phyloP scores from a whole-genome alignment of 2,329 filamentous ascomycete genomes.

The Herpotrichia juniperi region DNA sequence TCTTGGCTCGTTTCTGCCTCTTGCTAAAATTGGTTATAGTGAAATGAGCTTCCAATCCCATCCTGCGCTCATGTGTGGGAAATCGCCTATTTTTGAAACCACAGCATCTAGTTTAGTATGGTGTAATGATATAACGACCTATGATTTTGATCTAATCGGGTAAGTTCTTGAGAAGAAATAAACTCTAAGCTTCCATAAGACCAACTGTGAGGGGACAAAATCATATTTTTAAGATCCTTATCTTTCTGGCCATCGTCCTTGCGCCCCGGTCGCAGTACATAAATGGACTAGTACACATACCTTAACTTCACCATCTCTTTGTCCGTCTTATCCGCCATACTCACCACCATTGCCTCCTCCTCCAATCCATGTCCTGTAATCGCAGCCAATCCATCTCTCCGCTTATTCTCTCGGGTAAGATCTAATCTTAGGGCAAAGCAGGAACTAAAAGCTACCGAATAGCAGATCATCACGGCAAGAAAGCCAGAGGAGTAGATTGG shows the following conservation, averaged over 20 bases:
- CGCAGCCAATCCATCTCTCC: constrained; percentile 12
- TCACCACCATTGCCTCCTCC: constrained; percentile 6
- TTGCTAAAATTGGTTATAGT: neutral
- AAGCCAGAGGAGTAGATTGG: constrained; percentile 9
- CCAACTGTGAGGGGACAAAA: no score
- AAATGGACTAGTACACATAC: constrained; percentile 22
- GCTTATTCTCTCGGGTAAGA: constrained; percentile 16
- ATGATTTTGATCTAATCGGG: no score
- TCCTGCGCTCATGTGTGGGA: no score
- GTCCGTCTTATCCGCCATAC: constrained; percentile 17
- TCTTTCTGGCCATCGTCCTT: no score
- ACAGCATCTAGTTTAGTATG: no score
- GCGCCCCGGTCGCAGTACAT: no score
- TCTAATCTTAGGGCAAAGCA: constrained; percentile 17
- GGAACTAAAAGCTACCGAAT: constrained; percentile 9
- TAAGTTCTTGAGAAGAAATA: no score
- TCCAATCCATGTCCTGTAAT: constrained; percentile 5
- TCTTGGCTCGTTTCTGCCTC: neutral
- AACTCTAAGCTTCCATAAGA: no score
- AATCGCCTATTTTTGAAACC: no score
- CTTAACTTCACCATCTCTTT: constrained; percentile 17
- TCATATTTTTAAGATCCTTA: no score
- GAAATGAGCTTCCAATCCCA: neutral
- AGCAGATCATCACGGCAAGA: constrained; percentile 19
- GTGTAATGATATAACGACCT: no score